Base-by-base conservation (phyloP, 2,329 filamentous ascomycete species). In the Clathrospora elynae region DNA sequence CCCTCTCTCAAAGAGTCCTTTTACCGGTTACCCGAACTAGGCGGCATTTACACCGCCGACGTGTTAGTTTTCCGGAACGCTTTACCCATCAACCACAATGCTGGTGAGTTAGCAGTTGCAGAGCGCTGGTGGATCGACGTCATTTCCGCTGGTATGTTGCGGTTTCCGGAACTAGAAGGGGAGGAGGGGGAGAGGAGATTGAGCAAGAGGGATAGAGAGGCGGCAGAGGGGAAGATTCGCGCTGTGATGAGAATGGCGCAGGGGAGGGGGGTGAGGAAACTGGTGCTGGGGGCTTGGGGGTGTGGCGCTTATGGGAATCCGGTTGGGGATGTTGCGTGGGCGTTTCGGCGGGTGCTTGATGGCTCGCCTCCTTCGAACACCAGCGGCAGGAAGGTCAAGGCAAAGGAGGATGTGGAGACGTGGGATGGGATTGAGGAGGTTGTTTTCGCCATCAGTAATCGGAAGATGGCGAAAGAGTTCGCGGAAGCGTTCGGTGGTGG, bases 261-360 rank as follows among this genome's bases (percentile, higher is more conserved):
- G 2, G 62, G 71, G 6, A 57, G 67, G 43, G 76, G 77, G 0
- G 71, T 72, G 3, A 71, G 67, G 24, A 75, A 70, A 41, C 54
- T 85, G 0, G 78, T 86, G 0, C 69, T 86, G 0, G 83, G 83
- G 0, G 82, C 83, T 0, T 85, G 82, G 81, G 83, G 83, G 0
- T 85, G 82, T 46, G 83, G 83, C 2, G 80, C 80, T 0, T 82
- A 84, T 43, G 81, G 80, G 0, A 85, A 86, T 49, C 83, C 83
- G 0, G 75, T 83, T 0, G 67, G 67, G 1, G 81, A 85, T 61
- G 68, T 86, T 19, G 82, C 82, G 10, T 66, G 70, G 12, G 74
- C 78, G 1, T 86, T 83, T 77, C 72, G 70, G 46, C 74, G 68
- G 44, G 62, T 64, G 4, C 22, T 68, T 4, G 19, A 42, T 36